Evolutionary conservation across 331 rosid genomes (phyloP).

Genomic region (Telfairia occidentalis): DNA sequence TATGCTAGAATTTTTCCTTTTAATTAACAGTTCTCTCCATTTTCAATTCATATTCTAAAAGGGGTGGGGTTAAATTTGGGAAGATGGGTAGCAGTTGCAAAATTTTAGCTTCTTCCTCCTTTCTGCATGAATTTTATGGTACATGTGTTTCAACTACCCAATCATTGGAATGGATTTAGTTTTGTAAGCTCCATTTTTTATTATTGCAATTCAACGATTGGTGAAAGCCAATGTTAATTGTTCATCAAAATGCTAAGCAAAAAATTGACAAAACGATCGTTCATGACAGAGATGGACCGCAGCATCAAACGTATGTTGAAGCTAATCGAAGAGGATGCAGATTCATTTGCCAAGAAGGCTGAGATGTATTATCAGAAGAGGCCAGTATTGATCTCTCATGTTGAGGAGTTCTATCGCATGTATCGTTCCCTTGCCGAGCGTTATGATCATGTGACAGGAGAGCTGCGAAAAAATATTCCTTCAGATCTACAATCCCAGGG

Average conservation of each 20-base stretch:
- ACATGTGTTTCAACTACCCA: conserved; percentile 18
- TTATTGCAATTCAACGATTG: conserved; percentile 16
- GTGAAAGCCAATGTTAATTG: conserved; percentile 9
- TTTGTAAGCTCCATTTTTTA: conserved; percentile 20
- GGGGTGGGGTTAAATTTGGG: conserved; percentile 31
- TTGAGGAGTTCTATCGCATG: conserved; percentile 76
- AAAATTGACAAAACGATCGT: conserved; percentile 39
- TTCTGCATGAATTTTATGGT: conserved; percentile 11
- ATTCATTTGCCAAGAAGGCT: conserved; percentile 87
- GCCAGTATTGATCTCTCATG: conserved; percentile 76
- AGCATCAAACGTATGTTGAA: conserved; percentile 77
- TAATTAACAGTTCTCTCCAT: neutral
- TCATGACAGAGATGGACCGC: conserved; percentile 82
- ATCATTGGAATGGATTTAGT: conserved; percentile 8
- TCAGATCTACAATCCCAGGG: conserved; percentile 78
- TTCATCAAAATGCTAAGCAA: conserved; percentile 22
- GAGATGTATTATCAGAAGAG: conserved; percentile 96
- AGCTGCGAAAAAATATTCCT: conserved; percentile 56
- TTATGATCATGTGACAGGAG: conserved; percentile 78
- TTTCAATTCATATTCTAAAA: conserved; percentile 27
- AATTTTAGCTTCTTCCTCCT: conserved; percentile 22
- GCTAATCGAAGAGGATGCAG: conserved; percentile 90
- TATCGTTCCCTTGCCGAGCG: conserved; percentile 93
- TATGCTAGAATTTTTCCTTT: neutral
- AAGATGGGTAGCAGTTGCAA: conserved; percentile 11